Base-by-base conservation (phyloP, 2,329 filamentous ascomycete genomes). In the Epichloe bromicola region DNA sequence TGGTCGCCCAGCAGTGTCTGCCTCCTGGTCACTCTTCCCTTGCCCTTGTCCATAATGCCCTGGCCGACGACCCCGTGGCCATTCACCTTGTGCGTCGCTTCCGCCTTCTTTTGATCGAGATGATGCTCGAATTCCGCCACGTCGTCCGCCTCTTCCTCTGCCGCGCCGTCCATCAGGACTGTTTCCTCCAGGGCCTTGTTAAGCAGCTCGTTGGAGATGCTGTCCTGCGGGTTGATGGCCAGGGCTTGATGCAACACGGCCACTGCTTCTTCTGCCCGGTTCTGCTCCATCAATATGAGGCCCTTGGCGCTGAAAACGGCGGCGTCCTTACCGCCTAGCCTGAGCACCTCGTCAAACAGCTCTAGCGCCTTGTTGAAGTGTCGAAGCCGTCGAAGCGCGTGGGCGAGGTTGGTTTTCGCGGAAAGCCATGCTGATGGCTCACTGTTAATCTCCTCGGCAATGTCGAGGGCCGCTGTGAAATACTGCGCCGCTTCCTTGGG, bases 301-400 rank as follows among this genome's bases (percentile, higher is more conserved):
- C 88, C 91, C 60, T 95, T 91, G 11, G 88, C 84, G 46, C 81
- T 80, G 62, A 95, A 93, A 3, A 93, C 79, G 33, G 80, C 77
- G 1, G 86, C 76, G 56, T 93, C 86, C 57, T 90, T 89, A 42
- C 85, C 85, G 7, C 88, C 88, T 45, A 87, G 79, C 12, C 91
- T 77, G 33, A 96, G 75, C 33, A 95, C 93, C 60, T 90, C 84
- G 56, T 96, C 86, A 60, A 96, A 97, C 62, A 91, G 80, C 2
- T 74, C 75, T 11, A 97, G 74, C 0, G 91, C 85, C 49, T 86
- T 80, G 33, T 83, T 75, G 57, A 83, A 82, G 51, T 80, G 74
- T 1, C 82, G 77, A 51, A 85, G 69, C 17, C 88, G 82, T 49
- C 93, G 81, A 55, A 89, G 84, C 0, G 91, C 86, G 63, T 98